Conservation (phyloP, 331 rosid genomes). For the Erythrophleum ivorense region DNA sequence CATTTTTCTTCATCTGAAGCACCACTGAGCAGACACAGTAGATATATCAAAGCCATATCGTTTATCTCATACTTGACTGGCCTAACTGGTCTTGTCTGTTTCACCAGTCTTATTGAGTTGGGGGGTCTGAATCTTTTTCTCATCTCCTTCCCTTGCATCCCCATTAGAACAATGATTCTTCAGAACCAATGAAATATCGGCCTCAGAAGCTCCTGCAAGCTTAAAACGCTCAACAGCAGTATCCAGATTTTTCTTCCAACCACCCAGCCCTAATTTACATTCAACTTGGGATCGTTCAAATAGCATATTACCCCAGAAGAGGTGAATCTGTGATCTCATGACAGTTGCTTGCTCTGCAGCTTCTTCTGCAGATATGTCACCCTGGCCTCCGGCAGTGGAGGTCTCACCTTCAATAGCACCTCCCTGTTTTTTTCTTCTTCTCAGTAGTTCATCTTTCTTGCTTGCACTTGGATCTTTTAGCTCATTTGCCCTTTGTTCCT, state of each 20-base stretch:
- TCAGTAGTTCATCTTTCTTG: conserved; percentile 79
- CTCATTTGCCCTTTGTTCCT: conserved; percentile 87
- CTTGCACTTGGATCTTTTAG: conserved; percentile 80
- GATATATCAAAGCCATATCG: conserved; percentile 31
- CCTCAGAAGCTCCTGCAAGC: conserved; percentile 83
- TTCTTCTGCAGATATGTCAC: conserved; percentile 62
- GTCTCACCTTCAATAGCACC: conserved; percentile 54
- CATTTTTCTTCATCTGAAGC: conserved; percentile 33
- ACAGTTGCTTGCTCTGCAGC: conserved; percentile 77
- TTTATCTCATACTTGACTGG: conserved; percentile 31
- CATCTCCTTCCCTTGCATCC: conserved; percentile 52
- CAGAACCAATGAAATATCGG: conserved; percentile 66
- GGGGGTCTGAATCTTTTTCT: conserved; percentile 41
- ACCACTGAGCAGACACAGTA: conserved; percentile 6
- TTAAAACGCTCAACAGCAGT: conserved; percentile 67
- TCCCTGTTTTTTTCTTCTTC: conserved; percentile 63
- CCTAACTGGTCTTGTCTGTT: conserved; percentile 38
- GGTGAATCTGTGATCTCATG: conserved; percentile 81
- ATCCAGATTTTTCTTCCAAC: conserved; percentile 67
- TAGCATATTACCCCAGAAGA: conserved; percentile 85
- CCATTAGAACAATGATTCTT: conserved; percentile 71
- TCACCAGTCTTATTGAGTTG: conserved; percentile 32
- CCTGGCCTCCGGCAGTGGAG: conserved; percentile 51
- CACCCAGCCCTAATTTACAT: conserved; percentile 58
- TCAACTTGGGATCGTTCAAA: conserved; percentile 82